phyloP scores from a whole-genome alignment of 2,329 filamentous ascomycete species.

The Xylariaceae sp. region DNA sequence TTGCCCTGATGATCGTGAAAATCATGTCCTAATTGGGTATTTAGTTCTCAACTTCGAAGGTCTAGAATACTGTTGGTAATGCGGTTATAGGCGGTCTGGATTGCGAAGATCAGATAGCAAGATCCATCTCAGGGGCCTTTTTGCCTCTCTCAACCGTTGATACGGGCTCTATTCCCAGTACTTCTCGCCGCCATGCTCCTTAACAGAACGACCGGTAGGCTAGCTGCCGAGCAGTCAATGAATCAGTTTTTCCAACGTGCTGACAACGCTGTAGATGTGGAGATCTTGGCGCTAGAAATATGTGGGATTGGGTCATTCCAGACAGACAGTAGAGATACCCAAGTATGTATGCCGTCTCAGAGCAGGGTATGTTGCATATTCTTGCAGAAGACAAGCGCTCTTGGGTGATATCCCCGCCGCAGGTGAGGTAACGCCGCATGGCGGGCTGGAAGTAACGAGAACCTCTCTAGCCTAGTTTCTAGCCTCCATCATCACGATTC shows the following conservation, averaged over 20 bases:
- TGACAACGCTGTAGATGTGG: background rate
- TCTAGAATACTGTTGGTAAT: background rate
- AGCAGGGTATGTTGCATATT: background rate
- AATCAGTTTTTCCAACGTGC: background rate
- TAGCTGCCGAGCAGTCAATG: background rate
- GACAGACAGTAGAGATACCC: background rate
- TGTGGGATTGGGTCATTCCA: background rate
- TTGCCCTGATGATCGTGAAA: background rate
- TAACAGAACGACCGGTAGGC: background rate
- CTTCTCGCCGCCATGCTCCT: too few species aligned
- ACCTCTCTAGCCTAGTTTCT: background rate
- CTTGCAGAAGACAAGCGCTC: too few species aligned
- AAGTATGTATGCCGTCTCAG: background rate
- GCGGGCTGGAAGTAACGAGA: background rate
- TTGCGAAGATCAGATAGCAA: background rate
- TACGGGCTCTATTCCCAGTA: too few species aligned
- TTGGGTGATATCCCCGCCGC: background rate
- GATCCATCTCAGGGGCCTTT: too few species aligned
- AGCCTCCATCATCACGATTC: background rate
- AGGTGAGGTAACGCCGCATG: background rate
- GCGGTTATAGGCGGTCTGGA: background rate
- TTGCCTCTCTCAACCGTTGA: too few species aligned
- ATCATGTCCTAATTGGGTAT: background rate
- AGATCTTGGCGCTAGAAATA: background rate
- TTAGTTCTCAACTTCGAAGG: background rate